Evolutionary conservation across 768 basidiomycete species (phyloP).

Genomic region (Pulveroboletus sp.): DNA sequence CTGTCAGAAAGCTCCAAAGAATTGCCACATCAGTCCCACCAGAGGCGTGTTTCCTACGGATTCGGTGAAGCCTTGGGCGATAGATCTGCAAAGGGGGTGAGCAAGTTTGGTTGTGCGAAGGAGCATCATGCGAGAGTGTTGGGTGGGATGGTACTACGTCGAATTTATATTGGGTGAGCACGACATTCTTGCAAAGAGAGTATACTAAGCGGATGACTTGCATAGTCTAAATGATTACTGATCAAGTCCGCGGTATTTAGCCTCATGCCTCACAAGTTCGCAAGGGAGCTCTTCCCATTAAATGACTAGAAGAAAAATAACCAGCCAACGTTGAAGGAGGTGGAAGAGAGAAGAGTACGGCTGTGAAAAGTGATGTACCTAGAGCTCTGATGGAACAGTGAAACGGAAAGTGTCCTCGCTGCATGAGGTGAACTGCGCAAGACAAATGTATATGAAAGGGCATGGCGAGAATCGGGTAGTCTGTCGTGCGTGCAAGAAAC

Average conservation of each 20-base stretch:
- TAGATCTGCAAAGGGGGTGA: constrained; percentile 28
- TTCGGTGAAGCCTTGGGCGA: constrained; percentile 78
- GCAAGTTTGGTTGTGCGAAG: constrained; percentile 29
- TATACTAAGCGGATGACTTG: background rate
- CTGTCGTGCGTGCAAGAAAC: constrained; percentile 34
- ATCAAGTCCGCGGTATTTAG: constrained; percentile 13
- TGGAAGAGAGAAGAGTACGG: constrained; percentile 13
- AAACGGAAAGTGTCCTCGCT: constrained; percentile 13
- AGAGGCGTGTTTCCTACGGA: constrained; percentile 94
- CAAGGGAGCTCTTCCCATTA: constrained; percentile 26
- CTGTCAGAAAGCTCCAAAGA: background rate
- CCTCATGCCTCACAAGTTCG: constrained; percentile 19
- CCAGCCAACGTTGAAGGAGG: constrained; percentile 14
- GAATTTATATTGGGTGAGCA: constrained; percentile 9
- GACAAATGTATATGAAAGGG: constrained; percentile 22
- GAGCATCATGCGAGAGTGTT: constrained; percentile 21
- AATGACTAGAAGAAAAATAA: constrained; percentile 12
- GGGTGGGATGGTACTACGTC: too few species aligned
- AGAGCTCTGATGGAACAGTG: constrained; percentile 10
- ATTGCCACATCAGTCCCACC: constrained; percentile 41
- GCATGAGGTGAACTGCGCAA: constrained; percentile 24
- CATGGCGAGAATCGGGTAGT: constrained; percentile 33
- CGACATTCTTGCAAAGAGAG: constrained; percentile 19
- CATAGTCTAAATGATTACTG: constrained; percentile 13
- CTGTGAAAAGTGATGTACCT: constrained; percentile 13